Evolutionary conservation across 164 flowering plant genomes (phyloP), one percentile per base, ranked within the genome.

Genomic region (Umbellularia californica): DNA sequence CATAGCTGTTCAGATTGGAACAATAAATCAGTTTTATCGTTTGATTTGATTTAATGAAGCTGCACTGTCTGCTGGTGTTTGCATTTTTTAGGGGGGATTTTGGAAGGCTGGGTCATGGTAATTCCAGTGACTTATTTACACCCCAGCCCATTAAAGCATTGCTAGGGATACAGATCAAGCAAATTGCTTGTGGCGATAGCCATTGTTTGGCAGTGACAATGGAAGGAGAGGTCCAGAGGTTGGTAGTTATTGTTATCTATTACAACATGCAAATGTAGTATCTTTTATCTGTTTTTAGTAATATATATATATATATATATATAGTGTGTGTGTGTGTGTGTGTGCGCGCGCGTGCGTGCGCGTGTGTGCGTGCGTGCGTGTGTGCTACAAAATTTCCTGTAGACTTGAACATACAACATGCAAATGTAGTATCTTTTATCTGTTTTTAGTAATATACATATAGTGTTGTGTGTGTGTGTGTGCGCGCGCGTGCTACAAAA

Each of bases 101-200:
- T 88, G 99, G 99, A 82, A 88, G 99, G 81, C 82, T 95, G 75
- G 99, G 99, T 64, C 99, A 95, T 89, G 99, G 99, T 25, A 90
- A 93, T 81, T 92, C 97, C 24, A 92, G 89, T 80, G 99, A 95
- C 74, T 73, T 95, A 78, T 93, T 93, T 79, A 84, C 88, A 78
- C 99, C 99, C 23, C 96, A 82, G 65, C 97, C 99, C 35, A 89
- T 95, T 70, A 92, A 88, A 81, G 91, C 93, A 70, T 82, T 93
- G 51, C 87, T 85, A 52, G 94, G 98, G 74, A 5, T 92, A 65
- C 79, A 74, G 80, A 93, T 95, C 68, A 95, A 81, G 84, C 97
- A 95, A 81, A 93, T 95, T 81, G 97, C 98, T 79, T 95, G 98
- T 81, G 99, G 99, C 50, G 99, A 95, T 78, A 90, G 98, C 81